Evolutionary conservation across 805 yeast species (phyloP), one percentile per base, ranked within the genome.

Genomic region (Candida koratica): DNA sequence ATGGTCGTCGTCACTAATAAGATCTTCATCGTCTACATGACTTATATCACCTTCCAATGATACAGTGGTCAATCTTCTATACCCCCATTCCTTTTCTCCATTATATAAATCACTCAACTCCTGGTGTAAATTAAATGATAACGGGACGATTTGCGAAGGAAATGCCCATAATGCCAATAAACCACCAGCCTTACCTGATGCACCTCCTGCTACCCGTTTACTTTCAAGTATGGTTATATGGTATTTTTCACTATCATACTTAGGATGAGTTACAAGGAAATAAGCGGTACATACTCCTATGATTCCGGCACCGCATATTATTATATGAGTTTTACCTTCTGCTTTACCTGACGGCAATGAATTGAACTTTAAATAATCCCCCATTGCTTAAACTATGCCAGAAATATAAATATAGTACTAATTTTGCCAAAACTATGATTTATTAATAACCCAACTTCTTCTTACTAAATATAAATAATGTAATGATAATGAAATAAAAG

Each of bases 141-240:
- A 67, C 0, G 95, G 93, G 6, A 88, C 97, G 34, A 90, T 77
- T 57, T 86, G 96, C 49, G 83, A 88, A 0, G 98, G 98, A 59
- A 93, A 93, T 0, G 97, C 97, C 95, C 97, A 89, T 15, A 84
- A 72, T 1, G 97, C 97, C 34, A 90, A 62, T 33, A 90, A 68
- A 0, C 98, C 98, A 29, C 97, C 98, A 5, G 98, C 97, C 52
- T 90, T 93, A 37, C 98, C 98, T 27, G 87, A 77, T 13, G 98
- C 97, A 32, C 96, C 97, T 35, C 96, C 95, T 0, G 97, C 98
- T 5, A 94, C 95, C 50, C 95, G 70, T 44, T 85, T 86, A 35
- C 90, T 79, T 58, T 90, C 98, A 10, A 93, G 55, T 13, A 90
- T 74, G 5, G 96, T 84, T 45, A 90, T 84, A 51, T 85, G 88